Conservation (phyloP, 23 red algal genomes). For the Gracilaria caudata region DNA sequence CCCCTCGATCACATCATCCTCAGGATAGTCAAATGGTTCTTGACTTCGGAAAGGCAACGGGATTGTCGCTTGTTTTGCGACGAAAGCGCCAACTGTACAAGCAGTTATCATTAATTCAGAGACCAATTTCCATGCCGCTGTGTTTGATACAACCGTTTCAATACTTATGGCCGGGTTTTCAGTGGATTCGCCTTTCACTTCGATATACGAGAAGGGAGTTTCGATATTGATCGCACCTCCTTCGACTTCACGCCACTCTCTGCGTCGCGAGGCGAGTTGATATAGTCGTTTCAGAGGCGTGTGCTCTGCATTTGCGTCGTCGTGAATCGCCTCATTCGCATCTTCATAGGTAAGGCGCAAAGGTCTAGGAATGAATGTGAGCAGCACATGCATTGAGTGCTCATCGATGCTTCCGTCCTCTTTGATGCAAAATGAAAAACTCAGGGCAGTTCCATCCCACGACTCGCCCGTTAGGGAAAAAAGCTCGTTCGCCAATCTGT, state of each 20-base stretch:
- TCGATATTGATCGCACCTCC: constrained; percentile 69
- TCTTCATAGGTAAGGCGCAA: constrained; percentile 66
- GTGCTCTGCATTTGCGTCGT: constrained; percentile 22
- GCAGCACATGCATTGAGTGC: constrained; percentile 29
- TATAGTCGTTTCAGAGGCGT: neutral
- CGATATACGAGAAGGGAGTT: constrained; percentile 48
- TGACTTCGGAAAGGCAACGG: constrained; percentile 73
- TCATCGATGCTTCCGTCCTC: constrained; percentile 65
- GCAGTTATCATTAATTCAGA: constrained; percentile 89
- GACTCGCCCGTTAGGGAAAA: constrained; percentile 58
- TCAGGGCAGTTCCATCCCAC: constrained; percentile 60
- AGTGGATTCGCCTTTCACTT: constrained; percentile 12
- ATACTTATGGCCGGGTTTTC: constrained; percentile 42
- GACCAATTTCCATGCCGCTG: constrained; percentile 51
- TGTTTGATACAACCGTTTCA: constrained; percentile 17
- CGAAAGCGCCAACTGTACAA: constrained; percentile 51
- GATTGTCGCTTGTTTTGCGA: constrained; percentile 43
- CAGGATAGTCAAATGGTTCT: constrained; percentile 74
- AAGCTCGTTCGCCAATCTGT: constrained; percentile 50
- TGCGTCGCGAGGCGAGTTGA: constrained; percentile 36
- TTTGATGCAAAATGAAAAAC: constrained; percentile 73
- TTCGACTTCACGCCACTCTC: constrained; percentile 53
- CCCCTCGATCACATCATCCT: constrained; percentile 41
- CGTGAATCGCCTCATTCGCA: constrained; percentile 24
- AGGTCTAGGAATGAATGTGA: constrained; percentile 47